phyloP scores from a whole-genome alignment of 345 rosid genomes.

The Passiflora organensis region DNA sequence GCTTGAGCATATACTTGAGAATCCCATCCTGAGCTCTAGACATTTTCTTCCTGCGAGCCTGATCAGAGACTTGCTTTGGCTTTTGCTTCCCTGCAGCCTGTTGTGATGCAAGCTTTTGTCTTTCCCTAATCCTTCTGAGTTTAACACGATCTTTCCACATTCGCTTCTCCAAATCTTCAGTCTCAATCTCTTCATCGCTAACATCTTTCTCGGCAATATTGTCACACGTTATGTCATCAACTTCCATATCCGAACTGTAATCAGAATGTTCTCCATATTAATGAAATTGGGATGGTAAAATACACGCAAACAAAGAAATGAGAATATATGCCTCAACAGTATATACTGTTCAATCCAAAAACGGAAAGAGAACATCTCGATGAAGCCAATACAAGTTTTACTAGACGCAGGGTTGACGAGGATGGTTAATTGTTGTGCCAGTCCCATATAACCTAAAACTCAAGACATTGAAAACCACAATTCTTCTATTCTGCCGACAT shows the following conservation, averaged over 20 bases:
- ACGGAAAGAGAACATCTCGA: not conserved
- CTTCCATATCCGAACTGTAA: constrained; percentile 55
- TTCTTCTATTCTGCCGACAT: too few relatives aligned
- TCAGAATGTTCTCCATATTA: not conserved
- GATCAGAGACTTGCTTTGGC: constrained; percentile 69
- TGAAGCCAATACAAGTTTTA: too few relatives aligned
- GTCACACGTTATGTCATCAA: constrained; percentile 67
- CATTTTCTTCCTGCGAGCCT: constrained; percentile 98
- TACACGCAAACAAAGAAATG: not conserved
- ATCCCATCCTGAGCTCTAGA: constrained; percentile 98
- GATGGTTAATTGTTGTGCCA: not conserved
- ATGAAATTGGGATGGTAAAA: too few relatives aligned
- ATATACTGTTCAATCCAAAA: not conserved
- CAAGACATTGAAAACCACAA: too few relatives aligned
- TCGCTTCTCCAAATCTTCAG: constrained; percentile 78
- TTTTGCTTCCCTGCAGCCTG: constrained; percentile 73
- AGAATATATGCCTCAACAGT: not conserved
- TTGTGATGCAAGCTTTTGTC: constrained; percentile 58
- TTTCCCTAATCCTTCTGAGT: constrained; percentile 81
- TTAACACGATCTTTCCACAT: constrained; percentile 95
- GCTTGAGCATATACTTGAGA: constrained; percentile 94
- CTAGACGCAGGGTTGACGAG: too few relatives aligned
- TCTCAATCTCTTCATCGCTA: constrained; percentile 90
- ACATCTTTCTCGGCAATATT: constrained; percentile 88
- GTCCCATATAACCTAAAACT: too few relatives aligned